Evolutionary conservation across 805 yeast species (phyloP), one percentile per base, ranked within the genome.

Genomic region (Blastobotrys chiropterorum): DNA sequence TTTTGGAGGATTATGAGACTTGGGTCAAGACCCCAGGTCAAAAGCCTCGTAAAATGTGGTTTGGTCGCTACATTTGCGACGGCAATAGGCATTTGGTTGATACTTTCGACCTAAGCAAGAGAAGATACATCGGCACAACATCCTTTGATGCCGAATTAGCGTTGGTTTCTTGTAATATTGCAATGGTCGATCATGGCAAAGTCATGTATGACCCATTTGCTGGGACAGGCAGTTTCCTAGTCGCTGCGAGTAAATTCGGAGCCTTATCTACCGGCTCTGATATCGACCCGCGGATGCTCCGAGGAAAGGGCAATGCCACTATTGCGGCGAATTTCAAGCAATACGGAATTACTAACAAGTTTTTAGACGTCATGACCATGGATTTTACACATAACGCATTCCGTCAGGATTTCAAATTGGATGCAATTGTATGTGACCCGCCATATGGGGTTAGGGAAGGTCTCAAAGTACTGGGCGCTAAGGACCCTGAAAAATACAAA

Each of bases 361-460:
- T 83, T 59, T 67, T 90, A 50, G 98, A 90, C 64, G 84, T 85
- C 0, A 59, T 88, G 59, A 83, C 95, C 14, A 87, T 94, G 94
- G 99, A 94, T 70, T 94, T 94, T 67, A 94, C 98, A 1, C 90
- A 94, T 65, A 85, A 86, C 66, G 85, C 96, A 2, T 72, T 94
- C 50, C 74, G 97, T 57, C 53, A 66, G 0, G 75, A 77, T 56
- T 68, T 94, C 20, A 63, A 59, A 22, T 75, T 94, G 13, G 97
- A 94, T 64, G 76, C 86, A 1, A 92, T 94, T 3, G 79, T 92
- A 1, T 90, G 97, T 64, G 99, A 94, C 68, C 99, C 99, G 1
- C 99, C 99, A 0, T 94, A 94, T 67, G 99, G 99, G 11, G 95
- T 94, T 2, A 76, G 99, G 59, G 99, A 94, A 67, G 96, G 98